Conservation (phyloP, 805 yeast genomes). For the Metschnikowia proteae region DNA sequence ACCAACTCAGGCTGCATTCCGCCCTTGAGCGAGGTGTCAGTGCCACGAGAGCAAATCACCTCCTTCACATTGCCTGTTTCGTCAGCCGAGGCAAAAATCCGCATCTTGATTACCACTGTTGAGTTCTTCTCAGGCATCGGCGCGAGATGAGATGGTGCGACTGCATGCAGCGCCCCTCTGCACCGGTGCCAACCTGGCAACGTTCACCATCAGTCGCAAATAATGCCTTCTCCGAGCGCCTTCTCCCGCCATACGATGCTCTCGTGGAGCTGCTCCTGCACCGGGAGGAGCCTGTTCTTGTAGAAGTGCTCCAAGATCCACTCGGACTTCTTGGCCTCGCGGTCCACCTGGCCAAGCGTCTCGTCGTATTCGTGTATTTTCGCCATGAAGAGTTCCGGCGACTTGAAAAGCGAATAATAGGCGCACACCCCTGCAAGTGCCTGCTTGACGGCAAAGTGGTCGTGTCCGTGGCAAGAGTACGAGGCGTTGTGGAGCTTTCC, state of each 20-base stretch:
- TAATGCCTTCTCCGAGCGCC: conserved; percentile 9
- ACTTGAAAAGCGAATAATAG: conserved; percentile 6
- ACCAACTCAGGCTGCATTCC: conserved; percentile 62
- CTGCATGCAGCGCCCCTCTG: neutral
- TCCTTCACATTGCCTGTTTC: conserved; percentile 68
- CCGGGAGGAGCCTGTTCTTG: conserved; percentile 10
- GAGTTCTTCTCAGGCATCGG: neutral
- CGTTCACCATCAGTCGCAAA: conserved; percentile 5
- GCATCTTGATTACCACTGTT: conserved; percentile 36
- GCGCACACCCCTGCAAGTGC: conserved; percentile 9
- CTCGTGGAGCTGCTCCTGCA: conserved; percentile 10
- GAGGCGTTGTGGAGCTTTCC: conserved; percentile 6
- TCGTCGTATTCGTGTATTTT: conserved; percentile 6
- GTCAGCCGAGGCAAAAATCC: conserved; percentile 57
- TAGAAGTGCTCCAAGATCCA: conserved; percentile 10
- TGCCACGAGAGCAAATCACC: conserved; percentile 58
- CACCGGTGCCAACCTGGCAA: neutral
- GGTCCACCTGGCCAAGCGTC: conserved; percentile 7
- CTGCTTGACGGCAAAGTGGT: conserved; percentile 8
- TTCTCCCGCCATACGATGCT: conserved; percentile 10
- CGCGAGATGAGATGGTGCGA: conserved; percentile 5
- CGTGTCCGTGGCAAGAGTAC: conserved; percentile 11
- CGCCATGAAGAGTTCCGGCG: conserved; percentile 7
- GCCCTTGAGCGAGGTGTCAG: conserved; percentile 73
- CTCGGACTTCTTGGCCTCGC: conserved; percentile 10